Base-by-base conservation (phyloP, 306 rosid species). In the Vachellia pachyceras region DNA sequence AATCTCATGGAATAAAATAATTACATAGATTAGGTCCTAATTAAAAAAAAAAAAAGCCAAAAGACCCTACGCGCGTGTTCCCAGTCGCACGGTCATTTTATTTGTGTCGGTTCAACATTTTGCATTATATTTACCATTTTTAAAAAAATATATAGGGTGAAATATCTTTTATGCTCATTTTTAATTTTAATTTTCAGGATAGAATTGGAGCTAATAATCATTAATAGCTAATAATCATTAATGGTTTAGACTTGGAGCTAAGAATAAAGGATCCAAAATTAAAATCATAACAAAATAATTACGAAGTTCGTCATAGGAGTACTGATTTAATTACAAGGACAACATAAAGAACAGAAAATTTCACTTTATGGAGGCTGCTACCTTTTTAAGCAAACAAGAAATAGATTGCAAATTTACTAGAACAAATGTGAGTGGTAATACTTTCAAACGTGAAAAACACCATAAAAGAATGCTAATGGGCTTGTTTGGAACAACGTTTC, bases 11-110 rank as follows among this genome's bases (percentile, higher is more conserved):
- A 41, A 42, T 41, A 69, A 17, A 67, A 39, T 64, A 64, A 64
- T 8, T 23, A 39, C 54, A 10, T 67, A 15, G 50, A 44, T 70
- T 70, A 44, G 40, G 40, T 20, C 6, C 57, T 29, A 13, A 41
- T 44, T 13, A 29, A 5, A 22, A 22, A 69, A 15, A 3, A 17
- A 20, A 22, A 17, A 66, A 64, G 57, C 22, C 20, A 50, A 6
- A 17, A 15, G 55, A 50, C 57, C 9, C 57, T 17, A 11, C 23
- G 74, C 74, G 74, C 74, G 74, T 69, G 74, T 20, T 22, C 14
- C 37, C 37, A 69, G 1, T 44, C 55, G n/a, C 55, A 12, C 35
- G 17, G 25, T 10, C 35, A 9, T 14, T 37, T 41, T 12, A 29
- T 69, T 22, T 42, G 54, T 23, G 39, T 44, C n/a, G 54, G 54